These are phyloP conservation scores for Citrus medica DNA, from an alignment of 345 rosid genomes.

Conservation along the genomic window DNA sequence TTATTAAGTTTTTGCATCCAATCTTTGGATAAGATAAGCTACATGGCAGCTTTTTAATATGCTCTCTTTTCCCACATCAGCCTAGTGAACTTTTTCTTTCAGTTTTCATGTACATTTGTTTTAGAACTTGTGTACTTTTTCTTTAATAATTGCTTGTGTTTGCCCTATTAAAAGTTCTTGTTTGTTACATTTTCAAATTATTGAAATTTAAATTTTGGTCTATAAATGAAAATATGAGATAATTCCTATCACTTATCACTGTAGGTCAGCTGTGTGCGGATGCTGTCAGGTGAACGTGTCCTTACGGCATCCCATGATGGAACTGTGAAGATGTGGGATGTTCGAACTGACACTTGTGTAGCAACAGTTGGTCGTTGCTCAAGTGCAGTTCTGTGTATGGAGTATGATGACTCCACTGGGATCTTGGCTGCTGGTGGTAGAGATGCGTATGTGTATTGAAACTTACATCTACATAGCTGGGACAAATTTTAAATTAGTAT, in stretches of 20 bases:
- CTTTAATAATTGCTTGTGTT: neutral
- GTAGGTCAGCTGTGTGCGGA: slow-evolving; percentile 87
- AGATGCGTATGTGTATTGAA: slow-evolving; percentile 69
- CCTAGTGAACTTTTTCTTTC: neutral
- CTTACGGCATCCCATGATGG: slow-evolving; percentile 93
- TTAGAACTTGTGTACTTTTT: neutral
- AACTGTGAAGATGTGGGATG: slow-evolving; percentile 99
- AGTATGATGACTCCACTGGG: slow-evolving; percentile 96
- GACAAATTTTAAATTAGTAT: neutral
- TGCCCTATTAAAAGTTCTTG: neutral
- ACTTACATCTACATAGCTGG: neutral
- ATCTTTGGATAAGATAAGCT: neutral
- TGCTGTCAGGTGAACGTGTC: slow-evolving; percentile 96
- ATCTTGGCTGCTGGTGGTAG: slow-evolving; percentile 96
- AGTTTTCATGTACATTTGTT: neutral
- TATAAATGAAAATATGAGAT: neutral
- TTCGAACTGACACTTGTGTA: slow-evolving; percentile 92
- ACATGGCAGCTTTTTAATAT: neutral
- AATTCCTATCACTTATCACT: slow-evolving; percentile 10
- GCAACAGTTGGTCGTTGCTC: slow-evolving; percentile 98
- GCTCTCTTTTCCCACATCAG: neutral
- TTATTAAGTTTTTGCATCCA: neutral
- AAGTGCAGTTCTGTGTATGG: slow-evolving; percentile 88
- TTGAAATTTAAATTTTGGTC: neutral
- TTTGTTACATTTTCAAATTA: neutral